Base-by-base conservation (phyloP, 2,329 filamentous ascomycete species). In the Hypoxylon sp. region DNA sequence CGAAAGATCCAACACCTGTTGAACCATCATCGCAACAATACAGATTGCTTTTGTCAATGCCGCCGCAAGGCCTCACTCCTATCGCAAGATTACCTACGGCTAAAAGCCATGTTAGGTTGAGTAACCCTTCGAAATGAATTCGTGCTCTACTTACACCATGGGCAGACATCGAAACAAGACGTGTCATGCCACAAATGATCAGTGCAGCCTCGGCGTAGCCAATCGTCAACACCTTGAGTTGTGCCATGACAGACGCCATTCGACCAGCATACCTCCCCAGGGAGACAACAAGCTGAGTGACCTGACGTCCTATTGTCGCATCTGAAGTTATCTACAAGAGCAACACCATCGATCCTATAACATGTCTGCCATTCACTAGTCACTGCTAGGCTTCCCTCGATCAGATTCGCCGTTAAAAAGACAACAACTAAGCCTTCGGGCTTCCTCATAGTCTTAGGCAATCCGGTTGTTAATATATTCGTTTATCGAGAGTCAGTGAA, bases 1-100 rank as follows among this genome's bases (percentile, higher is more conserved):
- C 55, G 13, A 70, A 67, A 13, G 67, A 70, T 4, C 63, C 63
- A n/a, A 17, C 0, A 4, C 67, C 67, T 4, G 50, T 63, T 11
- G 50, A 44, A 13, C 67, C 63, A 22, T 70, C 52, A n/a, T 70
- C 67, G 10, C 63, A 70, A 31, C 67, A 70, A n/a, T 69, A 69
- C 42, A 13, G 14, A 26, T 66, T 63, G 14, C 67, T 63, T 37
- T 53, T 24, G 9, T 53, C 37, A 35, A 69, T 69, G 17, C 67
- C 67, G 2, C 33, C 63, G 22, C 67, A 69, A 19, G 67, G 63
- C 17, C 67, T 57, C 2, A 69, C 63, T n/a, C 67, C 67, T 35
- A 54, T 3, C 6, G 4, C 46, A 8, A 1, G 0, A 3, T 13
- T 1, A 2, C 54, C 54, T 11, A 53, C 35, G 14, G 5, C 63